Percentiles rank a stretch among this genome's conserved stretches.
These are phyloP conservation scores for Penicillium aurantiogriseum DNA, from an alignment of 2,329 filamentous ascomycete species.

Conservation along the genomic window DNA sequence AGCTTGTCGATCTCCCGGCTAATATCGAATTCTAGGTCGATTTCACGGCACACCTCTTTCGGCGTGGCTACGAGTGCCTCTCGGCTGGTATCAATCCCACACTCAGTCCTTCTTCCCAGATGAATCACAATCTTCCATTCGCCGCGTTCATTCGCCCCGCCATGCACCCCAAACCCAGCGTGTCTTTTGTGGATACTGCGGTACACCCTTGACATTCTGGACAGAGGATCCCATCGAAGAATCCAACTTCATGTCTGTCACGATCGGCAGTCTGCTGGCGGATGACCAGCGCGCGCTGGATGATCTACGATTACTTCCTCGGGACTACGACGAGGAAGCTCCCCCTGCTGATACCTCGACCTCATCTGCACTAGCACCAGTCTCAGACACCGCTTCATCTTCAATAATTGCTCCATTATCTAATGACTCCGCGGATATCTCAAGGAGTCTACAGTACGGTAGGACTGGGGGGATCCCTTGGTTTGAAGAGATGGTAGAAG, in stretches of 20 bases:
- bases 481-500: conserved; percentile 79
- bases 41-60: conserved; percentile 70
- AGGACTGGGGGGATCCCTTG: conserved; percentile 66
- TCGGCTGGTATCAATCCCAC: conserved; percentile 74
- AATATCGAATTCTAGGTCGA: conserved; percentile 47
- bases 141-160: conserved; percentile 63
- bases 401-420: conserved; percentile 25
- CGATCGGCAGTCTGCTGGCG: conserved; percentile 71
- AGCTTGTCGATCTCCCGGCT: conserved; percentile 9
- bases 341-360: conserved; percentile 1
- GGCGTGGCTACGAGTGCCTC: conserved; percentile 78
- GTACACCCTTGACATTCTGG: conserved; percentile 82
- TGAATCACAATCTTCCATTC: conserved; percentile 68
- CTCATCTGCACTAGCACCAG: conserved; percentile 14
- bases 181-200: conserved; percentile 89
- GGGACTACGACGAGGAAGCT: conserved; percentile 40
- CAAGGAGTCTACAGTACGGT: conserved; percentile 40
- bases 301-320: conserved; percentile 69
- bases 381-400: conserved; percentile 6
- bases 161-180: conserved; percentile 61
- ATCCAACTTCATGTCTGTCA: conserved; percentile 75
- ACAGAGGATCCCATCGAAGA: conserved; percentile 69
- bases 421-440: conserved; percentile 20
- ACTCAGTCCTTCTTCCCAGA: conserved; percentile 76
- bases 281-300: conserved; percentile 72